These are phyloP conservation scores for Kwoniella bestiolae DNA, from an alignment of 768 basidiomycete species.

Conservation along the genomic window DNA sequence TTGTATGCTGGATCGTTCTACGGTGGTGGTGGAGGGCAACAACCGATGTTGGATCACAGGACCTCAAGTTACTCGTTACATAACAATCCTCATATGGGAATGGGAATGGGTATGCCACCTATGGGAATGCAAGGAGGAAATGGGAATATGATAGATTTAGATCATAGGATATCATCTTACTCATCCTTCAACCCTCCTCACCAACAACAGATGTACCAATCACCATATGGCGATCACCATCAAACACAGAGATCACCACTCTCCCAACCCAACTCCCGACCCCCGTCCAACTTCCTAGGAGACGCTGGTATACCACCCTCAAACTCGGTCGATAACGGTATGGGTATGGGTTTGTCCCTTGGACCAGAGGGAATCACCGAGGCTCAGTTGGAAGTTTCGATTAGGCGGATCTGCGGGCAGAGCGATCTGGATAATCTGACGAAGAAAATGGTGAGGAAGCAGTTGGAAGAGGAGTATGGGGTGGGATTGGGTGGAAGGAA, in stretches of 20 bases:
- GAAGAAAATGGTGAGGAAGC: slow-evolving; percentile 84
- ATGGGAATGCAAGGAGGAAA: neutral
- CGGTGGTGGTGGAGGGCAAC: slow-evolving; percentile 15
- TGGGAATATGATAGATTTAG: slow-evolving; percentile 21
- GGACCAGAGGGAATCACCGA: slow-evolving; percentile 47
- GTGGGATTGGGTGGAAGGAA: slow-evolving; percentile 66
- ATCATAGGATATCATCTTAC: slow-evolving; percentile 19
- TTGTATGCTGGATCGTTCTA: slow-evolving; percentile 51
- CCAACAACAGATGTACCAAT: slow-evolving; percentile 5
- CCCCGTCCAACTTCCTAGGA: slow-evolving; percentile 34
- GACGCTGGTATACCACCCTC: slow-evolving; percentile 18
- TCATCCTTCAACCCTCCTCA: slow-evolving; percentile 8
- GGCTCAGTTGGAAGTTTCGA: slow-evolving; percentile 58
- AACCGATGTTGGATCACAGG: slow-evolving; percentile 18
- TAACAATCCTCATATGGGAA: slow-evolving; percentile 5
- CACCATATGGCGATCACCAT: neutral
- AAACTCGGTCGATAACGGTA: neutral
- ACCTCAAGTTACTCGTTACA: slow-evolving; percentile 28
- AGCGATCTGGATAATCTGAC: slow-evolving; percentile 90
- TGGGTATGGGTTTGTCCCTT: slow-evolving; percentile 14
- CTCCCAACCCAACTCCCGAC: slow-evolving; percentile 10
- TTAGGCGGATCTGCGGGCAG: slow-evolving; percentile 71
- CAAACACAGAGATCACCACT: neutral
- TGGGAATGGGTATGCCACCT: slow-evolving; percentile 3
- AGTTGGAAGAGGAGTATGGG: slow-evolving; percentile 79